These are phyloP conservation scores for Tulasnella sp. DNA, from an alignment of 768 basidiomycete species.

Conservation along the genomic window DNA sequence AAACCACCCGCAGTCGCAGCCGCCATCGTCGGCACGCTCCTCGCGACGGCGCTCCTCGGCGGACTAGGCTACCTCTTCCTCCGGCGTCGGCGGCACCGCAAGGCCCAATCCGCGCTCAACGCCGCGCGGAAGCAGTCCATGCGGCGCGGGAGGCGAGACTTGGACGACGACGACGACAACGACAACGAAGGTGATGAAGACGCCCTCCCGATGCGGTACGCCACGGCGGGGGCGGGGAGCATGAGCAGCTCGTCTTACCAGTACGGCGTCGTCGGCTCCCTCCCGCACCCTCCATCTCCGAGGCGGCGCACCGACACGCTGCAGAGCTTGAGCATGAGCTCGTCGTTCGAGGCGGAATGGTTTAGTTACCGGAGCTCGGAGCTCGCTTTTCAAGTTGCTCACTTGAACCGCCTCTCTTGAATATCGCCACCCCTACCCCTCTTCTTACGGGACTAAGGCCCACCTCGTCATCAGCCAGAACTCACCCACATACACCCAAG, in stretches of 20 bases:
- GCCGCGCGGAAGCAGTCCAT: background rate
- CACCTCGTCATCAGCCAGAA: too few species aligned
- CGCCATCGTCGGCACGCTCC: conserved; percentile 2
- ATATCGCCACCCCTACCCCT: too few species aligned
- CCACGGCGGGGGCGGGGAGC: background rate
- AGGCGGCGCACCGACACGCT: background rate
- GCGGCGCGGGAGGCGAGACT: background rate
- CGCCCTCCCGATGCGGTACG: background rate
- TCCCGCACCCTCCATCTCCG: background rate
- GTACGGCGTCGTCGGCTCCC: background rate
- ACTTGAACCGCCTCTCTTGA: too few species aligned
- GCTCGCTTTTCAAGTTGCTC: too few species aligned
- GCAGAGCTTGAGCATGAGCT: background rate
- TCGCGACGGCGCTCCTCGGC: conserved; percentile 1
- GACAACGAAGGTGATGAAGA: background rate
- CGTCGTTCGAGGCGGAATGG: too few species aligned
- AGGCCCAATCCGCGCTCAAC: background rate
- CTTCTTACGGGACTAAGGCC: too few species aligned
- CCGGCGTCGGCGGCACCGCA: background rate
- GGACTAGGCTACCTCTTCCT: background rate
- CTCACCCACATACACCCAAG: too few species aligned
- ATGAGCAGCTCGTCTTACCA: background rate
- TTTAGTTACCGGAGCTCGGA: too few species aligned
- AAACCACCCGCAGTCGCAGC: background rate
- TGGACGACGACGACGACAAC: background rate